phyloP scores from a whole-genome alignment of 495 filamentous ascomycete species.

The Neurospora sp. region DNA sequence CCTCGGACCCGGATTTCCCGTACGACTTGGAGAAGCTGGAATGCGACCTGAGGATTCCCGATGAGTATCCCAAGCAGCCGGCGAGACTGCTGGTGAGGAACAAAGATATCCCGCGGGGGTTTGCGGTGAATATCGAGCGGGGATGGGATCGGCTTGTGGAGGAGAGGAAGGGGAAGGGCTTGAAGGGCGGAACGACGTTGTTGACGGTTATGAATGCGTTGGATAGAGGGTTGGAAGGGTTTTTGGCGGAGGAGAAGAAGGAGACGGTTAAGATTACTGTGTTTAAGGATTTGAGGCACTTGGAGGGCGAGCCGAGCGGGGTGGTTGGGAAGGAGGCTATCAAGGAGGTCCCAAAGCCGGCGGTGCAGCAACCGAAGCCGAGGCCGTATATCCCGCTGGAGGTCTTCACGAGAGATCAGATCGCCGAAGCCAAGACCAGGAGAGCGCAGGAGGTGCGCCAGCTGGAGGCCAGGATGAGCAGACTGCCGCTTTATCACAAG shows the following conservation, averaged over 20 bases:
- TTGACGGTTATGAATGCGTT: conserved; percentile 60
- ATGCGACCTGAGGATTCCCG: conserved; percentile 61
- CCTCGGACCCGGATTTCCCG: conserved; percentile 84
- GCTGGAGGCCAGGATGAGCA: conserved; percentile 68
- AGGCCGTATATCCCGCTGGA: conserved; percentile 28
- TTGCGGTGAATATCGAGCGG: conserved; percentile 67
- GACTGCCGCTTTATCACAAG: conserved; percentile 57
- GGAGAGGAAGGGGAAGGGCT: conserved; percentile 18
- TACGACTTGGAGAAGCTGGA: conserved; percentile 65
- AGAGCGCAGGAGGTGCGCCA: conserved; percentile 59
- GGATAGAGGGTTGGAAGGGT: conserved; percentile 62
- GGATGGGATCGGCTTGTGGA: conserved; percentile 64
- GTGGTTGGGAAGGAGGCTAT: neutral
- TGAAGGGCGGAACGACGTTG: conserved; percentile 37
- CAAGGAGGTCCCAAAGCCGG: conserved; percentile 32
- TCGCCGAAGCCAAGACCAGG: conserved; percentile 49
- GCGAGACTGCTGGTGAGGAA: conserved; percentile 61
- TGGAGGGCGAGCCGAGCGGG: conserved; percentile 5
- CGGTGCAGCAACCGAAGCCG: conserved; percentile 12
- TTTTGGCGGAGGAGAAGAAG: conserved; percentile 61
- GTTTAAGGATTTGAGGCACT: conserved; percentile 47
- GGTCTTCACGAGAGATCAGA: conserved; percentile 46
- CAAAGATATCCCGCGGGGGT: conserved; percentile 67
- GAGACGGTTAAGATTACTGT: conserved; percentile 70
- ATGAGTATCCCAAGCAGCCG: conserved; percentile 44